Conservation (phyloP, 2,329 filamentous ascomycete genomes). For the Fusarium sp. region DNA sequence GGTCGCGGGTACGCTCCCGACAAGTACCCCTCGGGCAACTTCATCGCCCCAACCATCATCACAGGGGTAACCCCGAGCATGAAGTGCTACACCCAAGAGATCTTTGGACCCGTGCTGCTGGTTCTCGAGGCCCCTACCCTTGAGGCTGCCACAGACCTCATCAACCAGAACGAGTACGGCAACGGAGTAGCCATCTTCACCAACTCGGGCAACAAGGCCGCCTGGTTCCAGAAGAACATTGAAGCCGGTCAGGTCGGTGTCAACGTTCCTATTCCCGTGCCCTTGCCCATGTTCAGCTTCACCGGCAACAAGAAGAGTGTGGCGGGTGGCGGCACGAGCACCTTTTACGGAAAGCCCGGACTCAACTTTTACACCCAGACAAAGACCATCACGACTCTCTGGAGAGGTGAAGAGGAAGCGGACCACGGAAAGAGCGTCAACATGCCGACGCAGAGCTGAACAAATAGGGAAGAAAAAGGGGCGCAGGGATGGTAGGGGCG, state of each 20-base stretch:
- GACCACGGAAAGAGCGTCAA: conserved; percentile 4
- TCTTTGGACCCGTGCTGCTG: conserved; percentile 52
- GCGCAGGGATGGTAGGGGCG: not conserved
- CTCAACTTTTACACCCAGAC: conserved; percentile 78
- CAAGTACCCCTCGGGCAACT: conserved; percentile 58
- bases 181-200: conserved; percentile 53
- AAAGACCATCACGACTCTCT: conserved; percentile 79
- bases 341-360: conserved; percentile 79
- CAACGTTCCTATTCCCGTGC: conserved; percentile 43
- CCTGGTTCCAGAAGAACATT: conserved; percentile 47
- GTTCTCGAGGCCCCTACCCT: conserved; percentile 49
- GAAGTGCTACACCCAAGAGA: conserved; percentile 52
- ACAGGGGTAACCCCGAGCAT: conserved; percentile 49
- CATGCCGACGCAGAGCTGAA: conserved; percentile 8
- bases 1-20: conserved; percentile 35
- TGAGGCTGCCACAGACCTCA: conserved; percentile 49
- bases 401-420: conserved; percentile 70
- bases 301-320: conserved; percentile 69
- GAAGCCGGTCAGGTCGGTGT: conserved; percentile 43
- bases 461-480: not conserved
- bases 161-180: conserved; percentile 49
- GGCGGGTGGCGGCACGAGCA: conserved; percentile 75
- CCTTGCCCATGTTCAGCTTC: conserved; percentile 44
- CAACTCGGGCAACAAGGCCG: conserved; percentile 45
- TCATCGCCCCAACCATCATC: conserved; percentile 50